Percentiles rank a stretch among this genome's conserved stretches.
These are phyloP conservation scores for Malbranchea zuffiana DNA, from an alignment of 2,329 filamentous ascomycete species.

Conservation along the genomic window DNA sequence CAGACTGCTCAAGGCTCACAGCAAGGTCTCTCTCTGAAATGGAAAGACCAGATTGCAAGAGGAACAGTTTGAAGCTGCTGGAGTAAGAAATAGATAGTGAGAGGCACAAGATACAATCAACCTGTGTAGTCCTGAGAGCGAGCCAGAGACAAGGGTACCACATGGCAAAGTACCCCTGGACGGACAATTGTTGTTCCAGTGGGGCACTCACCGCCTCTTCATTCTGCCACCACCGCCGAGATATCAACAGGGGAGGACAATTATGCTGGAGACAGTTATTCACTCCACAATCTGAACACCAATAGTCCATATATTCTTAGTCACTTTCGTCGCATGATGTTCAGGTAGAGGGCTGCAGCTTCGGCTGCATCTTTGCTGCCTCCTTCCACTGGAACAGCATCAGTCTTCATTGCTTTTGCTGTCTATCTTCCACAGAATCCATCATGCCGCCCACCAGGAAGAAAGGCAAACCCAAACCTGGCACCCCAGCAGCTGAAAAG, in stretches of 20 bases:
- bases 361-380: conserved; percentile 33
- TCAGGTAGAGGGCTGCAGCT: conserved; percentile 33
- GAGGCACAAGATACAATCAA: too few species aligned
- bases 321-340: conserved; percentile 20
- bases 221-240: conserved; percentile 6
- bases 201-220: conserved; percentile 7
- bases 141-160: too few species aligned
- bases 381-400: conserved; percentile 21
- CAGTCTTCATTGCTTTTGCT: conserved; percentile 18
- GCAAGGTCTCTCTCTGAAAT: too few species aligned
- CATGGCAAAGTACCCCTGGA: too few species aligned
- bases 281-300: background rate
- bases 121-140: too few species aligned
- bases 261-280: background rate
- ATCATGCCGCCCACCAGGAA: conserved; percentile 38
- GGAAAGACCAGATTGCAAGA: too few species aligned
- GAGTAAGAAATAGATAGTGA: too few species aligned
- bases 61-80: too few species aligned
- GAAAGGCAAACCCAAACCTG: conserved; percentile 28
- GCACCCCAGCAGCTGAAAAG: conserved; percentile 28
- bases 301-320: background rate
- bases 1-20: too few species aligned
- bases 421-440: conserved; percentile 23
- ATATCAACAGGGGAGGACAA: background rate
- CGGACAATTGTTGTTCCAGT: conserved; percentile 8